Percentiles rank a stretch among this genome's conserved stretches.
Conservation (phyloP, 257 asterid species). For the Gardenia jasminoides region DNA sequence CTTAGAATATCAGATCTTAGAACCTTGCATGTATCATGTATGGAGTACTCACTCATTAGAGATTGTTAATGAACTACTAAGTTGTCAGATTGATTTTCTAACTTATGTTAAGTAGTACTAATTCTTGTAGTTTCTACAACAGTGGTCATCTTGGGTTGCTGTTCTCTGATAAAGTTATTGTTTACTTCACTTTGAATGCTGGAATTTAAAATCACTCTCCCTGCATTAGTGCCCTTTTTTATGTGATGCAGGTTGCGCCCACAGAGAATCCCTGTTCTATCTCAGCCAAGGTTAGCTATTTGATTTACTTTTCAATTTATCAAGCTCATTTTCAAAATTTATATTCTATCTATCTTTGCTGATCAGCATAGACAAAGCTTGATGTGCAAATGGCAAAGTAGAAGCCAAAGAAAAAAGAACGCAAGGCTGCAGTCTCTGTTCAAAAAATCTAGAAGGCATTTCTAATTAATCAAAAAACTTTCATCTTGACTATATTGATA, state of each 20-base stretch:
- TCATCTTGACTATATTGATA: neutral
- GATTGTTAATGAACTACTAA: neutral
- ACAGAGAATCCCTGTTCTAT: constrained; percentile 50
- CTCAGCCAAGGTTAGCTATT: constrained; percentile 61
- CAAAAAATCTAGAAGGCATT: neutral
- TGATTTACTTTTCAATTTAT: constrained; percentile 7
- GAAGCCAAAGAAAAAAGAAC: neutral
- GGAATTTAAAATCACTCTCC: neutral
- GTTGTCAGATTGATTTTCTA: neutral
- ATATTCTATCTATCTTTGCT: neutral
- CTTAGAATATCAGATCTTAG: neutral
- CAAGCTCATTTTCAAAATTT: neutral
- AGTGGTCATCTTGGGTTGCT: neutral
- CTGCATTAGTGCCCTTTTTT: constrained; percentile 19
- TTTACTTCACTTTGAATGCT: constrained; percentile 4
- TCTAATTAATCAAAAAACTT: neutral
- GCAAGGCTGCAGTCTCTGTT: neutral
- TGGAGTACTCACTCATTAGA: neutral
- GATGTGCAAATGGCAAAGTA: neutral
- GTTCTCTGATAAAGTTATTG: neutral
- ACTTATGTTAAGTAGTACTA: neutral
- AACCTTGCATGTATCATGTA: neutral
- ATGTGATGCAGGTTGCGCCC: constrained; percentile 58
- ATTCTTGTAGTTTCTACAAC: neutral
- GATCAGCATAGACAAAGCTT: neutral